phyloP scores from a whole-genome alignment of 2,329 filamentous ascomycete genomes.

The Neonectria faginata region DNA sequence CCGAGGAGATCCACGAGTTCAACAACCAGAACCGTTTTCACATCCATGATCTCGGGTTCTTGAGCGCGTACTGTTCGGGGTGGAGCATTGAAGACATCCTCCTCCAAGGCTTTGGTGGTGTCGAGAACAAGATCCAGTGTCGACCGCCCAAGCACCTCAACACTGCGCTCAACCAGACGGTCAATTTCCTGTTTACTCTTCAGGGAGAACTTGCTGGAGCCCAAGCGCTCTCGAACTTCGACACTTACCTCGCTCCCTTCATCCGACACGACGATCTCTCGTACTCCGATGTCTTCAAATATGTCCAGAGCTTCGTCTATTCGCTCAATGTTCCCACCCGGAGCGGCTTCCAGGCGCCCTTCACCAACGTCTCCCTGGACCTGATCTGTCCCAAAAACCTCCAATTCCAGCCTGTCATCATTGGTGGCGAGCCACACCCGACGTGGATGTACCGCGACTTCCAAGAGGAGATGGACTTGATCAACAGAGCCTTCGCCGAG shows the following conservation, averaged over 20 bases:
- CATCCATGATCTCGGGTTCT: conserved; percentile 41
- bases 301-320: conserved; percentile 42
- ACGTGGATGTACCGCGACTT: conserved; percentile 40
- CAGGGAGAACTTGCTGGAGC: conserved; percentile 42
- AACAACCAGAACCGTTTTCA: conserved; percentile 40
- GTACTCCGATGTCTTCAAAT: conserved; percentile 41
- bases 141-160: conserved; percentile 41
- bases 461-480: conserved; percentile 42
- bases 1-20: conserved; percentile 33
- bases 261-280: conserved; percentile 36
- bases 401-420: conserved; percentile 32
- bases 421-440: conserved; percentile 32
- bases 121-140: conserved; percentile 44
- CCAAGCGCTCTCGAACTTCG: conserved; percentile 39
- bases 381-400: conserved; percentile 38
- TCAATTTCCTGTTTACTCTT: conserved; percentile 42
- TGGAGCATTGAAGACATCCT: conserved; percentile 44
- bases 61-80: conserved; percentile 42
- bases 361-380: conserved; percentile 41
- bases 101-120: conserved; percentile 39
- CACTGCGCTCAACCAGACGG: conserved; percentile 42
- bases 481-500: conserved; percentile 43
- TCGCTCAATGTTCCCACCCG: conserved; percentile 43
- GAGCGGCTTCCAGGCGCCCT: conserved; percentile 42
- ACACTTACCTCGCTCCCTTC: conserved; percentile 41